Conservation (phyloP, 1,284 basidiomycete genomes). For the Microbotryum lychnidis-dioicae region DNA sequence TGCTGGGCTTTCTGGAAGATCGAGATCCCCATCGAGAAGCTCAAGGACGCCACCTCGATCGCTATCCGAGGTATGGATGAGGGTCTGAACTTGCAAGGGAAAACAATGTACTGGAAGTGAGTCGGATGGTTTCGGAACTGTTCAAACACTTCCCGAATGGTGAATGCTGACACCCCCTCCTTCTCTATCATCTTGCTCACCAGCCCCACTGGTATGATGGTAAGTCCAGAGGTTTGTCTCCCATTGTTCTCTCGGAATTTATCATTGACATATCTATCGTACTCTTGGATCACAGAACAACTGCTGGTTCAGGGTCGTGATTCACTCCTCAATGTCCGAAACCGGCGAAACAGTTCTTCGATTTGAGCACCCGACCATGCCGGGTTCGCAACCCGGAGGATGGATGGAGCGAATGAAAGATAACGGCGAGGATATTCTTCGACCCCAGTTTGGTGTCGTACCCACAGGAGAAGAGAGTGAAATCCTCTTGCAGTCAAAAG, state of each 20-base stretch:
- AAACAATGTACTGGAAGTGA: constrained; percentile 47
- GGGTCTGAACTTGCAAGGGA: constrained; percentile 46
- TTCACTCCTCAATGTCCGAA: constrained; percentile 41
- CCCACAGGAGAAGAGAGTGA: constrained; percentile 1
- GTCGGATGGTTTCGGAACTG: not conserved
- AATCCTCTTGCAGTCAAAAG: not conserved
- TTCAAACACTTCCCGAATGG: too few relatives aligned
- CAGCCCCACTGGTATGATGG: too few relatives aligned
- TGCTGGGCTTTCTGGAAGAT: constrained; percentile 62
- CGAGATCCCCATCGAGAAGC: constrained; percentile 41
- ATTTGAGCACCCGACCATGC: constrained; percentile 58
- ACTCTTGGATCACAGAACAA: constrained; percentile 3
- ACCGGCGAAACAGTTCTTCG: constrained; percentile 39
- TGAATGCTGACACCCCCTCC: too few relatives aligned
- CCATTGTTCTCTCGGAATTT: too few relatives aligned
- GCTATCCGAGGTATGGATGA: constrained; percentile 57
- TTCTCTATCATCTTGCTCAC: too few relatives aligned
- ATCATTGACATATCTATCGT: too few relatives aligned
- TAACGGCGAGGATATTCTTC: constrained; percentile 46
- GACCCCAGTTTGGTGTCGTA: constrained; percentile 43
- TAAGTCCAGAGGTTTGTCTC: too few relatives aligned
- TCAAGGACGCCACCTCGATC: constrained; percentile 45
- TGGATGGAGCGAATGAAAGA: constrained; percentile 59
- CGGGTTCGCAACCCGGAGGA: constrained; percentile 49
- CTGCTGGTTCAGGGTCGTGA: constrained; percentile 55